Base-by-base conservation (phyloP, 306 rosid species). In the Corylus americana region DNA sequence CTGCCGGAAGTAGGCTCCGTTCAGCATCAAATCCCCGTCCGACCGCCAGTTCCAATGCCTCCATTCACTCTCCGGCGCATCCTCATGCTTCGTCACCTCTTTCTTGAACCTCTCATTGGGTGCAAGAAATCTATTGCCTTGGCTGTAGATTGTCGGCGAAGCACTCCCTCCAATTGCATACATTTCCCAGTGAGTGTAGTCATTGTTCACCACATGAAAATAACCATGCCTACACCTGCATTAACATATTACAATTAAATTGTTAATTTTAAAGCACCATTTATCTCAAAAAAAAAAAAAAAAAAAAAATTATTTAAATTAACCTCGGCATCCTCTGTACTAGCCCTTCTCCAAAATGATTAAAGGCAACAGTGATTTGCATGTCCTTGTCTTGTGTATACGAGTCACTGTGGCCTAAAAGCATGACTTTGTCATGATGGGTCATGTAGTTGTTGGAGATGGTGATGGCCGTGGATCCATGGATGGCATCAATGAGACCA, bases 271-370 rank as follows among this genome's bases (percentile, higher is more conserved):
- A 42, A 42, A 42, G 4, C 6, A 39, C 44, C 6, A 5, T 39
- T 39, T 39, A 39, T 39, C 4, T 37, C 5, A 39, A 39, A 31
- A 31, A 39, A 39, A 39, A 39, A 4, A 4, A 39, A 39, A 39
- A 39, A 39, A 27, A 48, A 49, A 13, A 17, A 20, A 29, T 55
- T 3, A 18, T 75, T 44, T 39, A 39, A 39, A 72, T 62, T 44
- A 64, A 93, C 98, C 98, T 94, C 10, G 98, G 98, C 96, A 94
- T 94, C 86, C 98, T 89, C 66, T 94, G 98, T 4, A 94, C 97
- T 54, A 94, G 97, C 27, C 97, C 97, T 83, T 93, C 98, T 9
- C 98, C 98, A 75, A 93, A 93, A 81, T 93, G 98, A 86, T 93
- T 93, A 55, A 91, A 93, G 35, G 98, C 98, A 13, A 93, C 17